Base-by-base conservation (phyloP, 2,329 filamentous ascomycete species). In the Penicillium brasilianum region DNA sequence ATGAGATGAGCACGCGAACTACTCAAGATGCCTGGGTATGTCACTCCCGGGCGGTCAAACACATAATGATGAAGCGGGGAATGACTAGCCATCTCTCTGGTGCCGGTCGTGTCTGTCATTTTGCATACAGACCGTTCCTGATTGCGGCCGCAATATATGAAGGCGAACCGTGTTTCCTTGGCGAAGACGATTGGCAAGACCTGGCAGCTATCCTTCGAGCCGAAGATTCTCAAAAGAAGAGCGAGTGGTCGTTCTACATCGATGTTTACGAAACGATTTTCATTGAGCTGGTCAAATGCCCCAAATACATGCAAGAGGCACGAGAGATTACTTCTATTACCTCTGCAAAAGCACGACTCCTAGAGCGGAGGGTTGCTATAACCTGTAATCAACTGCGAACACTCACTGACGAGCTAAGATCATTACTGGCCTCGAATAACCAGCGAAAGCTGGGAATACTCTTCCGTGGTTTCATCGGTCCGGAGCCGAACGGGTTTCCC, bases 251-350 rank as follows among this genome's bases (percentile, higher is more conserved):
- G 22, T 54, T 58, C 50, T 58, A 58, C 30, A 52, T 58, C 30
- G 32, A 52, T 36, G 56, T 54, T 39, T 58, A 58, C 37, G 56
- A 58, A 36, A 16, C 48, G 14, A 58, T 58, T 48, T 58, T 58
- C 49, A 58, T 58, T 49, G 56, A 58, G 41, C 56, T 58, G 30
- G 56, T 58, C 28, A 58, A 58, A 54, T 58, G 56, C 37, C 56
- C 56, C 25, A 30, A 30, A 30, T 54, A 58, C 18, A 44, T 58
- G 3, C 39, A 58, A 39, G 49, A 58, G 49, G 39, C 49, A 36
- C 56, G 56, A 36, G 49, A 58, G 44, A 54, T 58, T 20, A 30
- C n/a, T 36, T 46, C 48, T 18, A 14, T 58, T 34, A 7, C 39
- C 20, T 54, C 50, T 18, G 8, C n/a, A 10, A 18, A 54, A 28